Evolutionary conservation across 148 eudicot species (phyloP).

Genomic region (Pharnaceum exiguum): DNA sequence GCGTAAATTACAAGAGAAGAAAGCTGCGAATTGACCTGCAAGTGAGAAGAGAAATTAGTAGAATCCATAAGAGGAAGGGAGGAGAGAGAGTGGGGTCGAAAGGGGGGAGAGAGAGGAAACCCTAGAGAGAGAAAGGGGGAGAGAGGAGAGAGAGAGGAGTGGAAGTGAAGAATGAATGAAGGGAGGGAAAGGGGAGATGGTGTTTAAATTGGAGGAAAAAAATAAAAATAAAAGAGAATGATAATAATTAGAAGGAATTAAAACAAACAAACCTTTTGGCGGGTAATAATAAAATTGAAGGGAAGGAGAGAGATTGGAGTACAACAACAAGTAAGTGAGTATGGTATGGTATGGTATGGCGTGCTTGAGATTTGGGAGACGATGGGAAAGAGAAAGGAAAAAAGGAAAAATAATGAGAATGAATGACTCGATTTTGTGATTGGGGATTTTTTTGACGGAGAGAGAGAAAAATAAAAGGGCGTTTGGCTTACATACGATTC

Average conservation of each 20-base stretch:
- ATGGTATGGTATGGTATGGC: too few relatives aligned
- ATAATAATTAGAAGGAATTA: too few relatives aligned
- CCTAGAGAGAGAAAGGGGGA: slow-evolving; percentile 39
- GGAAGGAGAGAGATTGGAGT: too few relatives aligned
- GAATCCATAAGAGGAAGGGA: slow-evolving; percentile 19
- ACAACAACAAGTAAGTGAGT: too few relatives aligned
- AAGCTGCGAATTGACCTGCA: slow-evolving; percentile 39
- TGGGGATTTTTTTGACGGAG: too few relatives aligned
- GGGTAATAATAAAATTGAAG: too few relatives aligned
- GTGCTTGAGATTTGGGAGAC: too few relatives aligned
- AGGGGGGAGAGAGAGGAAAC: slow-evolving; percentile 26
- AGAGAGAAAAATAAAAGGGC: not conserved
- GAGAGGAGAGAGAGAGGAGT: not conserved
- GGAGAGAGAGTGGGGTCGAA: too few relatives aligned
- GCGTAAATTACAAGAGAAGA: slow-evolving; percentile 3
- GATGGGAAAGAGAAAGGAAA: not conserved
- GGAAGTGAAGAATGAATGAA: not conserved
- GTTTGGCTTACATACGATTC: not conserved
- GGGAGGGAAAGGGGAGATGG: not conserved
- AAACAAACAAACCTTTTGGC: too few relatives aligned
- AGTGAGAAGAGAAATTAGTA: slow-evolving; percentile 9
- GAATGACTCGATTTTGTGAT: not conserved
- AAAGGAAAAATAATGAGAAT: not conserved
- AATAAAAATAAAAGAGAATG: too few relatives aligned
- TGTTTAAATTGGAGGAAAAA: too few relatives aligned